Evolutionary conservation across 2,329 filamentous ascomycete genomes (phyloP), one percentile per base, ranked within the genome.

Genomic region (Colletotrichum camelliae): DNA sequence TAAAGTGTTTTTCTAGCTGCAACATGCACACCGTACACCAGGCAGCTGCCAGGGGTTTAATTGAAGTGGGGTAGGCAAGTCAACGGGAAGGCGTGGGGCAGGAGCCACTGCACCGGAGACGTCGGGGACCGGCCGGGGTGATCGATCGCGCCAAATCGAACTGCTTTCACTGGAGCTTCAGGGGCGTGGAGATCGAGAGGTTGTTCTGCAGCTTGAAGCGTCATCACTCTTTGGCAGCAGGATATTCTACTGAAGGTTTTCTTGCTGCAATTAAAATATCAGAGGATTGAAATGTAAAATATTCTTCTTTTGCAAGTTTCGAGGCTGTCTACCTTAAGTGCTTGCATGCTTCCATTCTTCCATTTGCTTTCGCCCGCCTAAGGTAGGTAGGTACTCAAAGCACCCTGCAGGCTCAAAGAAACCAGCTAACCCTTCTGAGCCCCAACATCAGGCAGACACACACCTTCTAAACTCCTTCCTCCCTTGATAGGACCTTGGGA

Each of bases 11-110:
- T 67, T 16, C 15, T 13, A 16, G 29, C 15, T 29, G 9, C 27
- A 21, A 18, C 5, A 33, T 31, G n/a, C 12, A 24, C n/a, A 58
- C 67, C 48, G 67, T 67, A 24, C 29, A 16, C 29, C 39, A 72
- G 67, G 72, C 64, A 72, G 69, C 69, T 55, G 61, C 29, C 52
- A 74, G 70, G 73, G 64, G 35, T 68, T 76, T 74, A 76, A 74
- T 69, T 76, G 74, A 74, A 61, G 74, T 43, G 64, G 70, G 48
- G 21, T 61, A 37, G 37, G 18, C 21, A 65, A 60, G 60, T 65
- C n/a, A 29, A 35, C 62, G 67, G 67, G 72, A 74, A 75, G 52
- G 33, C 39, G 73, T 73, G 73, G 73, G 73, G 70, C 61, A 33
- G 24, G 73, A 75, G 73, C 73, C 73, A 75, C 57, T 37, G 13